A percentile compares a stretch with the other conserved stretches of the same genome.
phyloP scores from a whole-genome alignment of 805 yeast genomes.

The Candida khao-thaluensis region DNA sequence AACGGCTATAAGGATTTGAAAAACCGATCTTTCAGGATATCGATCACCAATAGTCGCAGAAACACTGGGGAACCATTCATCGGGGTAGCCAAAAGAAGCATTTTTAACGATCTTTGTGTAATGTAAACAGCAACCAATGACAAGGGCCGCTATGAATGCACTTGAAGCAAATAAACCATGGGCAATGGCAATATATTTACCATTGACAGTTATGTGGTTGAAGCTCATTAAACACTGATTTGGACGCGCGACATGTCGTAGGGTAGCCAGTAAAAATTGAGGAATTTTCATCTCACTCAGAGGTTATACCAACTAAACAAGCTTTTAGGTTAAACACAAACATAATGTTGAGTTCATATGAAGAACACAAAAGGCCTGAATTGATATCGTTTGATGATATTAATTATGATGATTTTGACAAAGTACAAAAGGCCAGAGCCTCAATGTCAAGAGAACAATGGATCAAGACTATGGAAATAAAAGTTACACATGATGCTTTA shows the following conservation, averaged over 20 bases:
- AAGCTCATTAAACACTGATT: neutral
- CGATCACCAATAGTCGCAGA: constrained; percentile 97
- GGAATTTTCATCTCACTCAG: constrained; percentile 1
- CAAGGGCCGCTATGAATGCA: constrained; percentile 75
- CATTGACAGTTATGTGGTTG: constrained; percentile 46
- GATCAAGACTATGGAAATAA: constrained; percentile 66
- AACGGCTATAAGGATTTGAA: constrained; percentile 87
- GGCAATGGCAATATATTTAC: constrained; percentile 62
- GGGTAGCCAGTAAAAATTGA: constrained; percentile 4
- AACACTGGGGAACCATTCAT: constrained; percentile 98
- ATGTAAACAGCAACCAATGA: constrained; percentile 74
- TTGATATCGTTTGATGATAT: constrained; percentile 81
- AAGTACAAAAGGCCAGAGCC: constrained; percentile 70
- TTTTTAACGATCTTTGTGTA: constrained; percentile 86
- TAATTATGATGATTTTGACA: constrained; percentile 64
- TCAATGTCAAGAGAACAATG: constrained; percentile 79
- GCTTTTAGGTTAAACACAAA: neutral
- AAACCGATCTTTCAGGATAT: constrained; percentile 91
- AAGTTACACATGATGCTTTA: constrained; percentile 69
- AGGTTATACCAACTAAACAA: neutral
- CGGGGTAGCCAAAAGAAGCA: constrained; percentile 86
- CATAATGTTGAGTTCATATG: constrained; percentile 21
- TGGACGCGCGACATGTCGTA: constrained; percentile 6
- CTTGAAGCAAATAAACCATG: constrained; percentile 71
- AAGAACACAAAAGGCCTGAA: constrained; percentile 55